Evolutionary conservation across 148 eudicot species (phyloP), one percentile per base, ranked within the genome.

Genomic region (Rhododendron williamsianum): DNA sequence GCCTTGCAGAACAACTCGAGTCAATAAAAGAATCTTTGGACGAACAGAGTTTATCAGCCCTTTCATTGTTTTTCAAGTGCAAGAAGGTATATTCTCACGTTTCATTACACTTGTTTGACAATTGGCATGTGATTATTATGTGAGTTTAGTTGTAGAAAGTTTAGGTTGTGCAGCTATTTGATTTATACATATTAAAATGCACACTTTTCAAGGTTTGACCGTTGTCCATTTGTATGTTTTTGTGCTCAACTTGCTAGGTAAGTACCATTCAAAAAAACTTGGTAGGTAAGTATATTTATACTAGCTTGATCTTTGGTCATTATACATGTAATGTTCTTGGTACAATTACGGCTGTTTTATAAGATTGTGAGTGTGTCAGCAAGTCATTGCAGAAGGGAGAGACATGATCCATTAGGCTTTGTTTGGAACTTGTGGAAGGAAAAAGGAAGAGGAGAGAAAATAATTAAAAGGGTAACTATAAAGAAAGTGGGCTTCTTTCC

Each of bases 1-100:
- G 99, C 87, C 98, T 97, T 85, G 89, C 93, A 81, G 99, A 97
- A 84, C 99, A 94, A 90, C 93, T 97, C 60, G 96, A 94, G 78
- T 92, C 96, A 33, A 90, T 97, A 85, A 93, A 87, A 86, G 96
- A 91, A 76, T 95, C 99, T 36, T 83, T 97, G 82, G 93, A 94
- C 88, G 93, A 92, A 87, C 87, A 72, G 58, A 90, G 90, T 82
- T 82, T 84, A 74, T 83, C 93, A 81, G 84, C 93, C 69, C 94
- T 97, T 82, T 78, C 93, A 78, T 85, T 36, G 82, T 97, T 97
- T 90, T 87, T 94, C 87, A 92, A 91, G 88, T 90, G 91, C 83
- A 97, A 97, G 89, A 91, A 92, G 97, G 99, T 95, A 90, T 3
- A 52, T 82, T 49, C 36, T 82, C 58, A 10, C 27, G 45, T 46